Base-by-base conservation (phyloP, 2,329 filamentous ascomycete species). In the Stagonosporopsis cucurbitacearum region DNA sequence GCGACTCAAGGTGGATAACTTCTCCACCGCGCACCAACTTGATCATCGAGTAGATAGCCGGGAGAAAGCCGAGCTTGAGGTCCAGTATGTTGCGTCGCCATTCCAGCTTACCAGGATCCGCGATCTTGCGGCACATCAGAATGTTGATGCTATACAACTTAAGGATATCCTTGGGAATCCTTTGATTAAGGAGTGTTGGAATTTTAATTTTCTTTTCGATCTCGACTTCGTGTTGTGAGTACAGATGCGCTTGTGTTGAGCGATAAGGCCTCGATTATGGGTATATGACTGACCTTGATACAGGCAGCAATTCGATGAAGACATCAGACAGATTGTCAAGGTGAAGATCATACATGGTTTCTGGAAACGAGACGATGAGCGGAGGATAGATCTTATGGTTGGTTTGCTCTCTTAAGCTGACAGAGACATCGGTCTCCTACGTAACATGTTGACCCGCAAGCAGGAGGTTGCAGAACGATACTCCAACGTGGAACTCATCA, bases 131-230 rank as follows among this genome's bases (percentile, higher is more conserved):
- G 72, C 79, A 2, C 69, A 71, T 0, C 77, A 82, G 58, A 95
- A 96, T 75, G 76, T 79, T 22, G 89, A 89, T 70, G 81, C 90
- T 0, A 75, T 94, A 30, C 82, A 80, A 1, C 78, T 95, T 9
- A 76, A 78, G 4, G 88, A 91, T 54, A 81, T 96, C 6, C 80
- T 96, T 1, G 86, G 89, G 0, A 86, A 92, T 69, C 89, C 90
- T 0, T 79, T 92, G 59, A 90, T 95, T 50, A 82, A 83, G 35
- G 85, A 89, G 67, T 86, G 84, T 60, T 90, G 88, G 88, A 81
- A 88, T 50, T 90, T 90, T 73, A 90, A 90, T 66, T 90, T 79
- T 50, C 68, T 89, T 1, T 84, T 89, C 59, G 83, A 89, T 61
- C 72, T 88, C 22, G 82, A 86, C 52, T 88, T 86, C 68, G 66